Evolutionary conservation across 1,284 basidiomycete species (phyloP).

Genomic region (Naganishia sp.): DNA sequence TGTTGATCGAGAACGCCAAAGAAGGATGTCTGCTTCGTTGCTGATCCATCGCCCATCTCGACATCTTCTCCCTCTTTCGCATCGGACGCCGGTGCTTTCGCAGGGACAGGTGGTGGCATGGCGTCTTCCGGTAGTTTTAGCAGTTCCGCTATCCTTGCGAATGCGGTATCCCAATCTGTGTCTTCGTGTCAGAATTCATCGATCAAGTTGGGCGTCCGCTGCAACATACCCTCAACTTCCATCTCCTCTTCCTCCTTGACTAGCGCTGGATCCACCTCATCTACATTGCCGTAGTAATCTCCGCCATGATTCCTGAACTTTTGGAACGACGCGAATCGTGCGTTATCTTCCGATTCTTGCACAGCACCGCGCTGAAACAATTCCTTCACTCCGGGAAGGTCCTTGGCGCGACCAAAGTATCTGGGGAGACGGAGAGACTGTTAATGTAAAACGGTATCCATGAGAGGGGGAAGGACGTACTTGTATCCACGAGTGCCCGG

Average conservation of each 20-base stretch:
- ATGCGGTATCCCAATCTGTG: constrained; percentile 70
- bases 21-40: constrained; percentile 51
- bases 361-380: constrained; percentile 77
- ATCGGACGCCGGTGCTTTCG: constrained; percentile 9
- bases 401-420: constrained; percentile 96
- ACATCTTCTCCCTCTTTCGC: constrained; percentile 33
- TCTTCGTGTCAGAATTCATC: background rate
- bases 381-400: constrained; percentile 92
- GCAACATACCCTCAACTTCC: constrained; percentile 71
- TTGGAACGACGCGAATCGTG: constrained; percentile 71
- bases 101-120: constrained; percentile 35
- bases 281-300: constrained; percentile 86
- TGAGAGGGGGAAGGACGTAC: constrained; percentile 57
- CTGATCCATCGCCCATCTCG: constrained; percentile 33
- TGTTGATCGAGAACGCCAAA: constrained; percentile 74
- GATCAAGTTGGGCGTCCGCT: too few species aligned
- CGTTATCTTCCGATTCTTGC: constrained; percentile 79
- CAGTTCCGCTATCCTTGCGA: constrained; percentile 60
- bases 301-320: constrained; percentile 87
- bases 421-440: constrained; percentile 53
- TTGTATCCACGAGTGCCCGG: constrained; percentile 98
- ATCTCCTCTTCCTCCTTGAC: constrained; percentile 69
- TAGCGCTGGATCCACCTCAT: constrained; percentile 74
- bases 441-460: background rate
- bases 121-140: constrained; percentile 57